A percentile compares a stretch with the other conserved stretches of the same genome.
These are phyloP conservation scores for Hericium rajendrae DNA, from an alignment of 768 basidiomycete genomes.

Conservation along the genomic window DNA sequence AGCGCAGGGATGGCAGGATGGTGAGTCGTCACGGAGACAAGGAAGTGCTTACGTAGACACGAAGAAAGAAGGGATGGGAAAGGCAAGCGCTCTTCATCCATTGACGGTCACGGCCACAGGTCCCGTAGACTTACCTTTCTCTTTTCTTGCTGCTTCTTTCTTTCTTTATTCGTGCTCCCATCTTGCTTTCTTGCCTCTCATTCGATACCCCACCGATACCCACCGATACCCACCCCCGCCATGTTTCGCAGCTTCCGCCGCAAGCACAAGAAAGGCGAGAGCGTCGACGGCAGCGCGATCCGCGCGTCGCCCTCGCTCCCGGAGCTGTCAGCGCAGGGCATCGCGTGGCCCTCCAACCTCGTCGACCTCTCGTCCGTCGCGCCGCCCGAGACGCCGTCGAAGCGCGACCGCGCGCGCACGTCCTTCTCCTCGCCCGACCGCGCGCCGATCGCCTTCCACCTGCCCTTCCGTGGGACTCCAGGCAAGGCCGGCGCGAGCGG, in stretches of 20 bases:
- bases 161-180: neutral
- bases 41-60: neutral
- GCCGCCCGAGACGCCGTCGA: slow-evolving; percentile 24
- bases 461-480: slow-evolving; percentile 51
- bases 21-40: neutral
- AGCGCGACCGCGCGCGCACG: slow-evolving; percentile 31
- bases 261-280: slow-evolving; percentile 46
- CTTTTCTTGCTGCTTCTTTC: neutral
- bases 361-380: slow-evolving; percentile 61
- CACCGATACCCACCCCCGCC: slow-evolving; percentile 5
- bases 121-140: neutral
- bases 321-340: slow-evolving; percentile 62
- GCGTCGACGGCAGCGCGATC: slow-evolving; percentile 31
- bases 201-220: neutral
- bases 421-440: slow-evolving; percentile 47
- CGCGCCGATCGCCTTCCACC: slow-evolving; percentile 67
- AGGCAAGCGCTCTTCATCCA: neutral
- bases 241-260: slow-evolving; percentile 72
- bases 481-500: slow-evolving; percentile 18
- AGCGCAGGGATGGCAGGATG: neutral
- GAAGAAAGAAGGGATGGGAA: neutral
- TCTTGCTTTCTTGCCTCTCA: slow-evolving; percentile 10
- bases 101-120: neutral
- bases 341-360: slow-evolving; percentile 79
- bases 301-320: slow-evolving; percentile 77